A percentile compares a stretch with the other conserved stretches of the same genome.
Conservation (phyloP, 164 flowering plant species). For the Nymphaea thermarum region DNA sequence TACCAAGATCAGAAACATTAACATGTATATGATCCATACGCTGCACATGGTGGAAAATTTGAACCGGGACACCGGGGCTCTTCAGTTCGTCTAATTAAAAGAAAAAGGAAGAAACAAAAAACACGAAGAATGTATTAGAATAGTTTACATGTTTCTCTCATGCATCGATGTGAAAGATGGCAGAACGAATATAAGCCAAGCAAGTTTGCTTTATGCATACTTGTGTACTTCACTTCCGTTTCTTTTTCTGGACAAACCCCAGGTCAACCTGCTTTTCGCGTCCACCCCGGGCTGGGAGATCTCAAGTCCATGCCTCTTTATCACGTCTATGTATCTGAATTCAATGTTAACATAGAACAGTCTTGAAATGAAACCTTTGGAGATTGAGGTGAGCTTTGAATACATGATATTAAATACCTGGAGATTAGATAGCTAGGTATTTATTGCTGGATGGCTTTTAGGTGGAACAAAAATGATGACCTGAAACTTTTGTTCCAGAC, state of each 20-base stretch:
- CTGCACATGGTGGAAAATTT: conserved; percentile 89
- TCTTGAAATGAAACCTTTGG: not conserved
- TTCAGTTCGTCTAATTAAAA: conserved; percentile 39
- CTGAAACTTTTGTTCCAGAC: no score
- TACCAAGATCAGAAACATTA: not conserved
- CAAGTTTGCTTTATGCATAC: conserved; percentile 30
- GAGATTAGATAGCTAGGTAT: no score
- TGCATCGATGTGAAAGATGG: no score
- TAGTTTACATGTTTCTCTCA: not conserved
- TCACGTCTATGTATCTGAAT: conserved; percentile 58
- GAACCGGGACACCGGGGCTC: conserved; percentile 71
- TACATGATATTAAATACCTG: no score
- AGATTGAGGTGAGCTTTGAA: not conserved
- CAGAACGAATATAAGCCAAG: not conserved
- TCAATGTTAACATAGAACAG: not conserved
- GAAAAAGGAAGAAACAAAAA: conserved; percentile 1
- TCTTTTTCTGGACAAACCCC: conserved; percentile 89
- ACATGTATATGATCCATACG: conserved; percentile 45
- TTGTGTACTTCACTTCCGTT: conserved; percentile 79
- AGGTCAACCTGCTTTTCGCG: conserved; percentile 44
- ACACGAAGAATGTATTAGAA: not conserved
- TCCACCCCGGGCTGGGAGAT: conserved; percentile 93
- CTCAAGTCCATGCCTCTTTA: conserved; percentile 81
- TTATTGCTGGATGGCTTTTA: no score
- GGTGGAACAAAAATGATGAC: no score